Evolutionary conservation across 768 basidiomycete genomes (phyloP), one percentile per base, ranked within the genome.

Genomic region (Suillus paluster): DNA sequence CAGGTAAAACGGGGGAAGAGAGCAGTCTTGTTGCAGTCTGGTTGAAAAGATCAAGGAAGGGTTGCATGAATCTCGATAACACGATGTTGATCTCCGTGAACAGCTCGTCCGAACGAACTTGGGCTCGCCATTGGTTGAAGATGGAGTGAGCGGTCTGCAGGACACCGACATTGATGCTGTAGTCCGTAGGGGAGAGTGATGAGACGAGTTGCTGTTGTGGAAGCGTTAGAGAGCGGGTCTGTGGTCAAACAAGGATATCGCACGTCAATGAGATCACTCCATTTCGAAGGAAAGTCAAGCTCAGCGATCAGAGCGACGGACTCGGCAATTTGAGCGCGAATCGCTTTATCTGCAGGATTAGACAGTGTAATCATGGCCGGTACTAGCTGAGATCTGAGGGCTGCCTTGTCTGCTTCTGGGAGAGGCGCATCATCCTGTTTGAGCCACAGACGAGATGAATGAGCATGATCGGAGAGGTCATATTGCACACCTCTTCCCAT

Each of bases 141-240:
- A 99, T 98, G 42, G 94, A 96, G 73, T 98, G 97, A 0, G 95
- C 95, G 0, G 95, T 95, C 71, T 97, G 87, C 48, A 99, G 83
- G 10, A 99, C 92, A 53, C 92, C 93, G 25, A 96, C 80, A 74
- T 97, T 99, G 65, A 92, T 74, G 62, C 88, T 87, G 71, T 94
- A 96, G 68, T 97, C 88, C 3, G 89, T 84, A 5, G 81, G 78
- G 2, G 94, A 94, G 15, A 99, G 83, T 39, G 92, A 94, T 21
- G 77, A 73, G 21, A 97, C 92, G 49, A 99, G 87, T 91, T 95
- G 94, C 95, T 97, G 68, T 39, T 53, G 55, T 36, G 45, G 19
- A n/a, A 62, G 27, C 55, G 58, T 53, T 9, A 53, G 45, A 41
- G 6, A 52, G 27, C 19, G 52, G 34, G 39, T 46, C 25, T 36